phyloP scores from a whole-genome alignment of 2,329 filamentous ascomycete species.

The Pleoardoris graminearum region DNA sequence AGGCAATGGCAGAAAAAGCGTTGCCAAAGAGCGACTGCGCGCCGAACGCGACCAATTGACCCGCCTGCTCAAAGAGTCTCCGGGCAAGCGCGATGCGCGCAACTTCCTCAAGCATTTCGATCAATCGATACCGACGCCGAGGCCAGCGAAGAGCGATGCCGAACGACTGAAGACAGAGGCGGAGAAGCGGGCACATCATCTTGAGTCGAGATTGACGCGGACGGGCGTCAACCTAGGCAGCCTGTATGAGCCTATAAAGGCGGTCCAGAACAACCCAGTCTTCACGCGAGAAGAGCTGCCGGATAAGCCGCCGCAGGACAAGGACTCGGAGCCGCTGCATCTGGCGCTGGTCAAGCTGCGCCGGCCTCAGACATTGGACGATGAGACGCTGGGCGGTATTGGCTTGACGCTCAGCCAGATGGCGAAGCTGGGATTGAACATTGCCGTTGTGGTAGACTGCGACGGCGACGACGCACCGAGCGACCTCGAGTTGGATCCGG shows the following conservation, averaged over 20 bases:
- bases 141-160: constrained; percentile 6
- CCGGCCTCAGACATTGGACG: constrained; percentile 70
- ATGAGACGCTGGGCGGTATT: constrained; percentile 71
- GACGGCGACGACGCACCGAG: constrained; percentile 46
- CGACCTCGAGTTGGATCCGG: constrained; percentile 33
- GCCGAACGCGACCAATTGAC: constrained; percentile 44
- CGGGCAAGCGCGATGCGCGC: constrained; percentile 90
- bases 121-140: constrained; percentile 21
- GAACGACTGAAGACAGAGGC: constrained; percentile 23
- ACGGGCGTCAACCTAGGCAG: constrained; percentile 64
- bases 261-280: constrained; percentile 62
- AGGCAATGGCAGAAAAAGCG: constrained; percentile 29
- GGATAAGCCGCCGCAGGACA: constrained; percentile 31
- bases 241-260: constrained; percentile 61
- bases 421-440: constrained; percentile 76
- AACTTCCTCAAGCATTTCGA: constrained; percentile 88
- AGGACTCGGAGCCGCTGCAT: constrained; percentile 60
- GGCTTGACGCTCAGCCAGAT: constrained; percentile 84
- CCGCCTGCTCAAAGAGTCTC: constrained; percentile 75
- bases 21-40: constrained; percentile 41
- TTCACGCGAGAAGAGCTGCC: constrained; percentile 60
- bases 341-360: constrained; percentile 86
- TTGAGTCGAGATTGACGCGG: constrained; percentile 41
- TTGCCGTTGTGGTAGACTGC: constrained; percentile 82
- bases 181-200: constrained; percentile 32